Conservation (phyloP, 179 eudicot genomes). For the Silene coronaria region DNA sequence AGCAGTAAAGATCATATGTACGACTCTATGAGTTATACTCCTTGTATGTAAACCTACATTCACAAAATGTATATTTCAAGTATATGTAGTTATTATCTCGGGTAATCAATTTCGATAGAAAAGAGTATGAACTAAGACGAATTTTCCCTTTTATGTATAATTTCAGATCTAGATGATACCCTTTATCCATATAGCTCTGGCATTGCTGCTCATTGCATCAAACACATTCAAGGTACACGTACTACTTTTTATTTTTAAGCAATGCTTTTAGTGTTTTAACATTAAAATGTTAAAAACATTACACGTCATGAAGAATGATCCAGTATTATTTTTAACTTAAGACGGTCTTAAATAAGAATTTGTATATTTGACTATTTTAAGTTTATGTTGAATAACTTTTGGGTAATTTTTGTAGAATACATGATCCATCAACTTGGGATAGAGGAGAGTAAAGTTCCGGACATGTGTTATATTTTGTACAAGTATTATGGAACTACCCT, state of each 20-base stretch:
- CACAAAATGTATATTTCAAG: too few species aligned
- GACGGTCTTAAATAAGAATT: too few species aligned
- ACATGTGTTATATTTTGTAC: constrained; percentile 53
- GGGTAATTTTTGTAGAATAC: neutral
- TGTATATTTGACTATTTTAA: too few species aligned
- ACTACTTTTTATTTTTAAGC: neutral
- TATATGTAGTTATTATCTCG: too few species aligned
- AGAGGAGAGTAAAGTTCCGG: constrained; percentile 42
- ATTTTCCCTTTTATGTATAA: neutral
- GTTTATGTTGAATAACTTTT: neutral
- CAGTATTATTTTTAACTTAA: too few species aligned
- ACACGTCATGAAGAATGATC: too few species aligned
- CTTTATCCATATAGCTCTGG: constrained; percentile 77
- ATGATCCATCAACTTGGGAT: constrained; percentile 2
- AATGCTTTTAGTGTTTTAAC: neutral
- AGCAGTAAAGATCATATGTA: too few species aligned
- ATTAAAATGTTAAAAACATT: too few species aligned
- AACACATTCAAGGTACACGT: constrained; percentile 67
- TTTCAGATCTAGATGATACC: constrained; percentile 89
- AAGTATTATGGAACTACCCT: constrained; percentile 88
- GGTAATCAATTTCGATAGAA: too few species aligned
- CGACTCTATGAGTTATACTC: too few species aligned
- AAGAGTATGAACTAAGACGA: too few species aligned
- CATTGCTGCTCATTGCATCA: constrained; percentile 42
- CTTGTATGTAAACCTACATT: too few species aligned